Evolutionary conservation across 1,284 basidiomycete species (phyloP), one percentile per base, ranked within the genome.

Genomic region (Blastosporella zonata): DNA sequence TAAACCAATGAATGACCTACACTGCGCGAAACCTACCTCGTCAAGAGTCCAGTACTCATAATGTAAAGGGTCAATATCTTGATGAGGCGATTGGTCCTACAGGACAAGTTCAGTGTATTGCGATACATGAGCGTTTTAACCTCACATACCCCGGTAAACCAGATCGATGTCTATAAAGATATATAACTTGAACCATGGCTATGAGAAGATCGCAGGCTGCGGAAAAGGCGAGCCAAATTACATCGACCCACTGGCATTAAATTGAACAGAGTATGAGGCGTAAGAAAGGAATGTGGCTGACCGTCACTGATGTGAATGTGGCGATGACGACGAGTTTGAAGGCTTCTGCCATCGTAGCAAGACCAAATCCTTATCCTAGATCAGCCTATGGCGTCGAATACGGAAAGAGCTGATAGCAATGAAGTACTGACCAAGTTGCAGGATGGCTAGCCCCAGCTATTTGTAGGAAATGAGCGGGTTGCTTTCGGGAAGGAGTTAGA

Each of bases 41-140:
- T 43, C 25, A 43, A 20, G 17, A 43, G 29, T 3, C 41, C 41
- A 12, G 41, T 44, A 34, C 42, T 44, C 8, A 44, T 34, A 6
- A 44, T 34, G n/a, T 44, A 44, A 2, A 34, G 15, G 27, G 31
- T 44, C n/a, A 44, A 17, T 2, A 34, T 33, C n/a, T 37, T 37
- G 10, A 37, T 34, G 15, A 34, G 33, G n/a, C 36, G 22, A 37
- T 37, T 37, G 5, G 36, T 20, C 21, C 36, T 21, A 20, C 6
- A 22, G 18, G 18, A 18, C 6, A 9, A 10, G 6, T 10, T n/a
- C n/a, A n/a, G n/a, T n/a, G n/a, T n/a, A n/a, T n/a, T n/a, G n/a
- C n/a, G n/a, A n/a, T n/a, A 12, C 15, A 17, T 35, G 2, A 18
- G 34, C 15, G 18, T 3, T 18, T 5, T 3, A 7, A 8, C 5